phyloP scores from a whole-genome alignment of 2,329 filamentous ascomycete species.

The Fusarium sp. region DNA sequence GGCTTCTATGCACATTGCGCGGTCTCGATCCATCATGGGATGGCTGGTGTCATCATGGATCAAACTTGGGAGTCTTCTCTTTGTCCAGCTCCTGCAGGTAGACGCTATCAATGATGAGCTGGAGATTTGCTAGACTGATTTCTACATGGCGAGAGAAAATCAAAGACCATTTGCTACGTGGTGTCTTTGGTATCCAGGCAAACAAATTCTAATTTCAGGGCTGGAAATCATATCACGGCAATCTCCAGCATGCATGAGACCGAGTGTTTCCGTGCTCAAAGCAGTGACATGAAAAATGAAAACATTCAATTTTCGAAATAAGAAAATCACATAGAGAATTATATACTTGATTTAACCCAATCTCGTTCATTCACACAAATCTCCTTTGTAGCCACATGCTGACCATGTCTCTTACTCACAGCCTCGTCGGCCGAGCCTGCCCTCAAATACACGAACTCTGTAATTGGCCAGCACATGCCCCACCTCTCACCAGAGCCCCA shows the following conservation, averaged over 20 bases:
- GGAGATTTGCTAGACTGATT: neutral
- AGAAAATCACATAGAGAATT: neutral
- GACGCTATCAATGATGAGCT: neutral
- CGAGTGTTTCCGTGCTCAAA: neutral
- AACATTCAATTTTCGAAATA: neutral
- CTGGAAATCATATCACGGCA: neutral
- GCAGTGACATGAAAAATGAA: neutral
- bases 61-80: slow-evolving; percentile 1
- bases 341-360: neutral
- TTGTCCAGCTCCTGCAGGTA: neutral
- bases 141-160: slow-evolving; percentile 22
- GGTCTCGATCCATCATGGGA: slow-evolving; percentile 29
- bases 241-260: slow-evolving; percentile 3
- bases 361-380: neutral
- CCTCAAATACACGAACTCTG: neutral
- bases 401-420: neutral
- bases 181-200: neutral
- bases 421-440: slow-evolving; percentile 14
- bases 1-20: slow-evolving; percentile 12
- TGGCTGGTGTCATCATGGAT: slow-evolving; percentile 30
- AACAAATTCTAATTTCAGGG: neutral
- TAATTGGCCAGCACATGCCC: slow-evolving; percentile 11
- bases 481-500: neutral
- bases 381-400: neutral
- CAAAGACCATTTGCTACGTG: slow-evolving; percentile 21